A percentile compares a stretch with the other conserved stretches of the same genome.
phyloP scores from a whole-genome alignment of 345 rosid species.

The Rhizophora mangle region DNA sequence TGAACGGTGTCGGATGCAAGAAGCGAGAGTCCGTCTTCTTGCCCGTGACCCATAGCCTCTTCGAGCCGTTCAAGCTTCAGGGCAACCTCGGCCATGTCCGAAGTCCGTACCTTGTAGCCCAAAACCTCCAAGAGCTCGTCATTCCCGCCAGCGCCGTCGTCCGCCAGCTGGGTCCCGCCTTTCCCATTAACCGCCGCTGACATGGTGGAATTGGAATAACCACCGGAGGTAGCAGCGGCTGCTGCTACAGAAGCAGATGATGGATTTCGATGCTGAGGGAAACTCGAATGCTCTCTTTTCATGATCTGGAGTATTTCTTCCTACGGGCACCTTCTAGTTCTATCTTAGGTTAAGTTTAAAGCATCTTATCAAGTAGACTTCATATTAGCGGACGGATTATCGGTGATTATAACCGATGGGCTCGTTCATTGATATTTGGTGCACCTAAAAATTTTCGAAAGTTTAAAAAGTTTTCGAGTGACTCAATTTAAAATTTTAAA shows the following conservation, averaged over 20 bases:
- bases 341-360: constrained; percentile 54
- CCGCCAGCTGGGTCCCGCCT: constrained; percentile 21
- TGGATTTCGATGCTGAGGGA: constrained; percentile 23
- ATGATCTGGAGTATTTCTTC: constrained; percentile 11
- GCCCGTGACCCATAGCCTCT: constrained; percentile 54
- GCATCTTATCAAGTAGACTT: too few relatives aligned
- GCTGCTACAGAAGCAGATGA: not conserved
- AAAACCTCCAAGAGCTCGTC: constrained; percentile 72
- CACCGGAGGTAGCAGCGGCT: constrained; percentile 1
- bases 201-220: too few relatives aligned
- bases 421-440: too few relatives aligned
- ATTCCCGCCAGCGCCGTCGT: constrained; percentile 39
- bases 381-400: too few relatives aligned
- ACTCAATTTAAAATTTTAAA: too few relatives aligned
- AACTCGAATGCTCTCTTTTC: constrained; percentile 54
- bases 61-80: constrained; percentile 78
- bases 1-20: constrained; percentile 67
- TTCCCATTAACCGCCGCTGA: constrained; percentile 29
- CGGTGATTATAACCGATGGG: too few relatives aligned
- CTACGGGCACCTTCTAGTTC: not conserved
- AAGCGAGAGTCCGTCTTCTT: constrained; percentile 56
- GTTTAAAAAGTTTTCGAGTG: too few relatives aligned
- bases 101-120: constrained; percentile 70
- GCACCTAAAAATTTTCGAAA: too few relatives aligned
- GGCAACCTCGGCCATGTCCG: constrained; percentile 91